Conservation (phyloP, 768 basidiomycete species). For the Pholiota conissans region DNA sequence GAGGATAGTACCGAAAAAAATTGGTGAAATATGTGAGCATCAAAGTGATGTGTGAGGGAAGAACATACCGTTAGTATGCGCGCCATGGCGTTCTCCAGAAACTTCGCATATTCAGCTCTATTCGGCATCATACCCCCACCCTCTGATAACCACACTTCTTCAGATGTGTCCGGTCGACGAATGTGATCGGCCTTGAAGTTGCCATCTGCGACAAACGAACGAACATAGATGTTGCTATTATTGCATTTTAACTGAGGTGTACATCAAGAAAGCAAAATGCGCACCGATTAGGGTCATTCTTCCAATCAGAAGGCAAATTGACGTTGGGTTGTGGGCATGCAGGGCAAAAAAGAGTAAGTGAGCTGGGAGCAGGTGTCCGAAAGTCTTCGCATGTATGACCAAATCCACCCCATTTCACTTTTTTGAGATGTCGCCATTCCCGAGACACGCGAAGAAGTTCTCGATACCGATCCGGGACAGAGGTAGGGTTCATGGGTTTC, state of each 20-base stretch:
- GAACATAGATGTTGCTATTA: conserved; percentile 13
- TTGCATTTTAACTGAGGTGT: too few relatives aligned
- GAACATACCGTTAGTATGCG: too few relatives aligned
- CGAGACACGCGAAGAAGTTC: conserved; percentile 15
- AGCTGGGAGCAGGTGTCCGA: background rate
- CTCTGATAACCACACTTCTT: conserved; percentile 13
- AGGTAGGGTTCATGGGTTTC: background rate
- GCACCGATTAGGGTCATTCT: conserved; percentile 7
- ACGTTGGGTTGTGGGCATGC: conserved; percentile 27
- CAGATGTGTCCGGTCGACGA: too few relatives aligned
- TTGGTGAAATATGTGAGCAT: too few relatives aligned
- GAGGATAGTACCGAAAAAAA: too few relatives aligned
- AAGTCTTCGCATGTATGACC: background rate
- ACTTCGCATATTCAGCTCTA: too few relatives aligned
- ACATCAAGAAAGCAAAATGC: too few relatives aligned
- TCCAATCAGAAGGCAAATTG: conserved; percentile 19
- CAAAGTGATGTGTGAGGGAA: too few relatives aligned
- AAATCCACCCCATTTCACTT: conserved; percentile 19
- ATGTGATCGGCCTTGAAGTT: conserved; percentile 25
- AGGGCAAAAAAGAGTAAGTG: conserved; percentile 21
- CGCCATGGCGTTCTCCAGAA: too few relatives aligned
- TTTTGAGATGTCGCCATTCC: conserved; percentile 18
- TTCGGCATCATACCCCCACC: conserved; percentile 13
- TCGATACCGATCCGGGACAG: conserved; percentile 13
- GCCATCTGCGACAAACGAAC: conserved; percentile 21